phyloP scores from a whole-genome alignment of 2,329 filamentous ascomycete species.

The Penicillium sp. region DNA sequence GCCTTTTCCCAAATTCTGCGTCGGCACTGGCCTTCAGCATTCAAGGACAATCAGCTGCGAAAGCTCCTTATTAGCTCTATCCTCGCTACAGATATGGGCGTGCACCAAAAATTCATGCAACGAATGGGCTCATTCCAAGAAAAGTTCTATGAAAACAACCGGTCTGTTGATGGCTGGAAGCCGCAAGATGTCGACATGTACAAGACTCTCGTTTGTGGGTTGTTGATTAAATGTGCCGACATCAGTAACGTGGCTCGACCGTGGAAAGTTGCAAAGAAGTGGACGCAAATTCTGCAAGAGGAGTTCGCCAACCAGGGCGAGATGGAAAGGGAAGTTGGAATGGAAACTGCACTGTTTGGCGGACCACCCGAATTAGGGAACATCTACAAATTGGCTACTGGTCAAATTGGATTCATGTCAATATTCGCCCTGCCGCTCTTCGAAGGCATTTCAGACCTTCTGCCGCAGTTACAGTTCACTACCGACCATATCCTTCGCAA shows the following conservation, averaged over 20 bases:
- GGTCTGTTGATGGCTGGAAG: slow-evolving; percentile 69
- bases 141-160: slow-evolving; percentile 67
- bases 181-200: slow-evolving; percentile 73
- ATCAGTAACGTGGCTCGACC: slow-evolving; percentile 95
- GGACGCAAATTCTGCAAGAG: slow-evolving; percentile 92
- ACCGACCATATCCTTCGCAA: slow-evolving; percentile 80
- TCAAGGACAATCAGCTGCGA: slow-evolving; percentile 75
- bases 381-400: slow-evolving; percentile 74
- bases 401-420: slow-evolving; percentile 95
- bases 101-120: slow-evolving; percentile 96
- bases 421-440: slow-evolving; percentile 93
- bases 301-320: slow-evolving; percentile 91
- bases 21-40: slow-evolving; percentile 83
- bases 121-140: slow-evolving; percentile 78
- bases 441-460: slow-evolving; percentile 77
- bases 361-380: slow-evolving; percentile 79
- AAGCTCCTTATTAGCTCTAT: slow-evolving; percentile 97
- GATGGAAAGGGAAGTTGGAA: slow-evolving; percentile 85
- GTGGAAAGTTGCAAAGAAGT: slow-evolving; percentile 77
- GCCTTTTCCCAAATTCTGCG: slow-evolving; percentile 95
- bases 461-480: slow-evolving; percentile 81
- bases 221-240: slow-evolving; percentile 96
- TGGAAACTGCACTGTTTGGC: slow-evolving; percentile 81
- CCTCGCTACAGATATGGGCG: slow-evolving; percentile 92
- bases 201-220: slow-evolving; percentile 77